A percentile compares a stretch with the other conserved stretches of the same genome.
Conservation (phyloP, 2,329 filamentous ascomycete genomes). For the Phyllosticta citriasiana region DNA sequence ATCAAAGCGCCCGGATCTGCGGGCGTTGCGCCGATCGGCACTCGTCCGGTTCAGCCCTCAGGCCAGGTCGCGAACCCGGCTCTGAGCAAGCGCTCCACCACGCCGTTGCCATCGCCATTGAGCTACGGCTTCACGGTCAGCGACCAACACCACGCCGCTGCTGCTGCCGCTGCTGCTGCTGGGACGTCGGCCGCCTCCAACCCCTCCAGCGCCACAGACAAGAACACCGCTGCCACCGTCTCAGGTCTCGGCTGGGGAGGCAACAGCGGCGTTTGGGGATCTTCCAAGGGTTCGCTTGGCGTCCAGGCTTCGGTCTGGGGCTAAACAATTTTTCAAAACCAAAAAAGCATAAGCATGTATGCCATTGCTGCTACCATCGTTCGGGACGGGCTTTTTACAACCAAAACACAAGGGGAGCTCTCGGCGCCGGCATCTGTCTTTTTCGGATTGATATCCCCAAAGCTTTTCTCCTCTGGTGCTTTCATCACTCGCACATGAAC, state of each 20-base stretch:
- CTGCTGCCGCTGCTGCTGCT: conserved; percentile 40
- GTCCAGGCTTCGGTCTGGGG: conserved; percentile 94
- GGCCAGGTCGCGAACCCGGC: conserved; percentile 48
- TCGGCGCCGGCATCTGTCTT: neutral
- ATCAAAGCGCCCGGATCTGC: conserved; percentile 44
- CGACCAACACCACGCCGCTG: conserved; percentile 38
- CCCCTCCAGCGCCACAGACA: conserved; percentile 37
- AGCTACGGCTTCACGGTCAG: conserved; percentile 59
- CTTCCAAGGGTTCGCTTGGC: conserved; percentile 60
- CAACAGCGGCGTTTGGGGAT: conserved; percentile 73
- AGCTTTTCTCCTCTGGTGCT: neutral
- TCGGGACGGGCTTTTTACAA: neutral
- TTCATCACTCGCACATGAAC: neutral
- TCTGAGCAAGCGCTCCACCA: conserved; percentile 74
- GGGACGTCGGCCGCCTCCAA: conserved; percentile 50
- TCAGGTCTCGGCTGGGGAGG: conserved; percentile 57
- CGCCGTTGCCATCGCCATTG: conserved; percentile 81
- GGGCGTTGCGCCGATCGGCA: conserved; percentile 85
- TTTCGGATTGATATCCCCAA: neutral
- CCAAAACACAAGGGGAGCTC: neutral
- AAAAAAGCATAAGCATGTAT: conserved; percentile 15
- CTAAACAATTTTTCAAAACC: conserved; percentile 34
- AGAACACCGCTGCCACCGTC: conserved; percentile 19
- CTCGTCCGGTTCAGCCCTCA: conserved; percentile 60
- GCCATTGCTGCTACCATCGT: neutral